Conservation (phyloP, 495 filamentous ascomycete species). For the Darksidea phi region DNA sequence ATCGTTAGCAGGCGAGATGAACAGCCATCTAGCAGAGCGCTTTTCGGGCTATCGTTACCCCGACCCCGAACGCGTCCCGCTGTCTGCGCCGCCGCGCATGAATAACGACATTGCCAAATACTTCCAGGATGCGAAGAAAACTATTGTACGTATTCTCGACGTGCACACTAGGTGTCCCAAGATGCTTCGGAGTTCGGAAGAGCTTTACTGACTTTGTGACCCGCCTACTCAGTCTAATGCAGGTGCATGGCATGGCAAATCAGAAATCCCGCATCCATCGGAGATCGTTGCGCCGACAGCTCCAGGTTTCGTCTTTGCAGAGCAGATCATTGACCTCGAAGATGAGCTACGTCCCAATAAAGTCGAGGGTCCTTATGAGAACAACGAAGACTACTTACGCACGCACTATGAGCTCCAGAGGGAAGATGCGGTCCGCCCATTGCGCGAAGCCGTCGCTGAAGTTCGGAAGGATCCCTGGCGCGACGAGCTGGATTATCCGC, state of each 20-base stretch:
- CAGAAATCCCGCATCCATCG: constrained; percentile 37
- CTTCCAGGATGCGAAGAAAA: constrained; percentile 24
- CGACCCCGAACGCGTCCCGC: not conserved
- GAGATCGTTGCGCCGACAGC: constrained; percentile 35
- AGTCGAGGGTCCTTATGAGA: constrained; percentile 43
- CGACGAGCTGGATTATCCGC: constrained; percentile 33
- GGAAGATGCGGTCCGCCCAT: constrained; percentile 47
- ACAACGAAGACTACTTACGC: constrained; percentile 41
- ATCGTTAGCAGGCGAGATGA: constrained; percentile 4
- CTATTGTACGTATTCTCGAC: too few relatives aligned
- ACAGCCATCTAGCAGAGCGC: constrained; percentile 16
- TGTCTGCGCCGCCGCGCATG: not conserved
- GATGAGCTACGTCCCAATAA: constrained; percentile 39
- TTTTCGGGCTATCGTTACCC: not conserved
- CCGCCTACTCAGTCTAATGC: constrained; percentile 15
- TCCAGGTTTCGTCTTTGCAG: not conserved
- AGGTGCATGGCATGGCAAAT: constrained; percentile 36
- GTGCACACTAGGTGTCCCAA: too few relatives aligned
- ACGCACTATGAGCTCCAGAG: constrained; percentile 46
- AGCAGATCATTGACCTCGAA: constrained; percentile 21
- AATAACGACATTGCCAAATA: constrained; percentile 35
- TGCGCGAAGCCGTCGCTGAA: constrained; percentile 42
- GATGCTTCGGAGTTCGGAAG: too few relatives aligned
- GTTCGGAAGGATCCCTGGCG: constrained; percentile 35
- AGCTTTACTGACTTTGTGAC: too few relatives aligned